A percentile compares a stretch with the other conserved stretches of the same genome.
phyloP scores from a whole-genome alignment of 2,329 filamentous ascomycete species.

The Stachybotrys elegans region DNA sequence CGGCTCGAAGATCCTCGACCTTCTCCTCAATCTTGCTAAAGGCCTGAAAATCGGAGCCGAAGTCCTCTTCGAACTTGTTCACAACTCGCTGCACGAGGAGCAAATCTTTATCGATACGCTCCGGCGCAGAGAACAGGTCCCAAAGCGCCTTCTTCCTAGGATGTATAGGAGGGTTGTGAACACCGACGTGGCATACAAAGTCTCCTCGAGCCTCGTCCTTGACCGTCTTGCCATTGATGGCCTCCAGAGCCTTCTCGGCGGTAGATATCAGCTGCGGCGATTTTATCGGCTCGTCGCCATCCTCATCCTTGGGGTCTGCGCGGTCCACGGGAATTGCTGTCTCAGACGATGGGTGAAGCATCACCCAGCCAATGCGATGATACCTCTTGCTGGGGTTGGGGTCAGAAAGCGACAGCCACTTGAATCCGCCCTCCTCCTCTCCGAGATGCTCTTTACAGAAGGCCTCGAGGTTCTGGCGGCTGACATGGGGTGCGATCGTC shows the following conservation, averaged over 20 bases:
- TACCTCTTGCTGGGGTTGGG: conserved; percentile 96
- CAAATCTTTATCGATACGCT: conserved; percentile 88
- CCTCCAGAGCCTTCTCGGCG: conserved; percentile 82
- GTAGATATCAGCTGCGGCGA: conserved; percentile 50
- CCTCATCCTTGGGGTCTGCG: conserved; percentile 68
- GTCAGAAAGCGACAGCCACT: conserved; percentile 92
- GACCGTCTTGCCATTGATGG: conserved; percentile 97
- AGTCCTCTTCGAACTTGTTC: conserved; percentile 77
- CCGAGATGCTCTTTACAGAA: conserved; percentile 94
- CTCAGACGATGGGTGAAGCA: conserved; percentile 78
- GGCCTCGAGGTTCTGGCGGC: conserved; percentile 83
- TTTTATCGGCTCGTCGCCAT: conserved; percentile 52
- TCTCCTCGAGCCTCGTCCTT: conserved; percentile 91
- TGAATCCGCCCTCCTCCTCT: conserved; percentile 86
- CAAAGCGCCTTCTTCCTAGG: conserved; percentile 92
- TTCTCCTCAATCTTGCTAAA: conserved; percentile 78
- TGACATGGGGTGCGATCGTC: conserved; percentile 94
- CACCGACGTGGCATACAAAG: conserved; percentile 94
- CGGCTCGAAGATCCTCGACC: conserved; percentile 72
- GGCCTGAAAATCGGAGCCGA: conserved; percentile 72
- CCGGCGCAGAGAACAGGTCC: conserved; percentile 93
- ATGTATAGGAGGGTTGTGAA: conserved; percentile 82
- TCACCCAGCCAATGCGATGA: conserved; percentile 97
- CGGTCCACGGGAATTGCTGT: conserved; percentile 60
- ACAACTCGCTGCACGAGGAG: conserved; percentile 77